Evolutionary conservation across 495 filamentous ascomycete genomes (phyloP).

Genomic region (Talaromyces wortmannii): DNA sequence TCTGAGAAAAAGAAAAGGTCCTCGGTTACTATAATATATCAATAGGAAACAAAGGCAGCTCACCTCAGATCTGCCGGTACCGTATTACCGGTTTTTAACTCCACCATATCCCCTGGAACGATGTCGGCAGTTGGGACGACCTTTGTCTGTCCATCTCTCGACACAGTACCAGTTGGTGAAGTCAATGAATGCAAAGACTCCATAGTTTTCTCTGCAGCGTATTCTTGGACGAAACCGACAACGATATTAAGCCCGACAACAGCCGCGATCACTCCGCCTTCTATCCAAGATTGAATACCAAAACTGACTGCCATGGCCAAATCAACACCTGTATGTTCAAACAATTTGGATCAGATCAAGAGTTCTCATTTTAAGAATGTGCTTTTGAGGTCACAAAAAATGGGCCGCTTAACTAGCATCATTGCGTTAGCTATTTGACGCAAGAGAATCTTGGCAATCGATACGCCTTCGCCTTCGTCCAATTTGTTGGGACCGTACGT

Average conservation of each 20-base stretch:
- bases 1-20: constrained; percentile 14
- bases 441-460: constrained; percentile 49
- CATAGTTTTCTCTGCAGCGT: constrained; percentile 55
- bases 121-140: constrained; percentile 68
- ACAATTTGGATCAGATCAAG: constrained; percentile 1
- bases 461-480: constrained; percentile 51
- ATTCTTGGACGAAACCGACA: constrained; percentile 59
- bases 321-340: constrained; percentile 46
- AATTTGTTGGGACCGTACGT: constrained; percentile 57
- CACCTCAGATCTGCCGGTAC: constrained; percentile 58
- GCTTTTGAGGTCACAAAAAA: neutral
- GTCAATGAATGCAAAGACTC: constrained; percentile 52
- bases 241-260: constrained; percentile 60
- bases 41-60: neutral
- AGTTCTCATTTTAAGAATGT: neutral
- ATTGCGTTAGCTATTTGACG: constrained; percentile 63
- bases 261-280: constrained; percentile 63
- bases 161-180: constrained; percentile 58
- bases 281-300: constrained; percentile 61
- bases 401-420: constrained; percentile 41
- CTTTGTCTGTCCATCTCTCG: constrained; percentile 58
- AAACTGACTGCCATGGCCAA: constrained; percentile 67
- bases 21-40: neutral
- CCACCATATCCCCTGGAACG: constrained; percentile 68
- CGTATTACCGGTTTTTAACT: constrained; percentile 71